Conservation (phyloP, 164 flowering plant species). For the Liquidambar formosana region DNA sequence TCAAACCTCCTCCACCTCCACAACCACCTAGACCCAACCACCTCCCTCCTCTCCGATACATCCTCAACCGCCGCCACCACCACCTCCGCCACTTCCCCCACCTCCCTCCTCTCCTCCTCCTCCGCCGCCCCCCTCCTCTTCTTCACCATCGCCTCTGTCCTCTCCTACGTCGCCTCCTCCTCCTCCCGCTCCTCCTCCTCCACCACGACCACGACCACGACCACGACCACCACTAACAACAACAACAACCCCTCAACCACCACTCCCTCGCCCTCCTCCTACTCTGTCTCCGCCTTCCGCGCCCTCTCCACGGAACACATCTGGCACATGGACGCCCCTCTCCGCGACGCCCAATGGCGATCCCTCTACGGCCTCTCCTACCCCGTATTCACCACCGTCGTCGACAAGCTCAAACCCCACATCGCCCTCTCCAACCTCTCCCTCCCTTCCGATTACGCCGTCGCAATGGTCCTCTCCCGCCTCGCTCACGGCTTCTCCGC, state of each 20-base stretch:
- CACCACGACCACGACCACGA: conserved; percentile 16
- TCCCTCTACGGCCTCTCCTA: conserved; percentile 85
- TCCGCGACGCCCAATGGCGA: conserved; percentile 88
- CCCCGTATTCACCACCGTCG: conserved; percentile 85
- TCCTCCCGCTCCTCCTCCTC: conserved; percentile 9
- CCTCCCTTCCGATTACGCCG: conserved; percentile 85
- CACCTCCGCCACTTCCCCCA: conserved; percentile 24
- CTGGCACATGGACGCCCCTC: conserved; percentile 80
- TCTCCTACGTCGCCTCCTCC: conserved; percentile 45
- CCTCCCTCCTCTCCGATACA: conserved; percentile 48
- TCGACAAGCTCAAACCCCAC: conserved; percentile 82
- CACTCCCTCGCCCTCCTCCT: conserved; percentile 28
- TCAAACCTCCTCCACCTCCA: conserved; percentile 93
- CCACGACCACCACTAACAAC: conserved; percentile 23
- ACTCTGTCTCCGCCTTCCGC: conserved; percentile 74
- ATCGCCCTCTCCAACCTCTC: conserved; percentile 71
- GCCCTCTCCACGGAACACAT: conserved; percentile 80
- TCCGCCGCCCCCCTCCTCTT: conserved; percentile 60
- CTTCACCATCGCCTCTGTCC: conserved; percentile 62
- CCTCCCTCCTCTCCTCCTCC: conserved; percentile 44
- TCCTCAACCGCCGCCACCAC: conserved; percentile 30
- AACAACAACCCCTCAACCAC: conserved; percentile 10
- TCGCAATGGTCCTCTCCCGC: conserved; percentile 93
- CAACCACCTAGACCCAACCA: conserved; percentile 77
- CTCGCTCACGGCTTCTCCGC: conserved; percentile 68